Conservation (phyloP, 208 protist species). For the Crithidia mellificae region DNA sequence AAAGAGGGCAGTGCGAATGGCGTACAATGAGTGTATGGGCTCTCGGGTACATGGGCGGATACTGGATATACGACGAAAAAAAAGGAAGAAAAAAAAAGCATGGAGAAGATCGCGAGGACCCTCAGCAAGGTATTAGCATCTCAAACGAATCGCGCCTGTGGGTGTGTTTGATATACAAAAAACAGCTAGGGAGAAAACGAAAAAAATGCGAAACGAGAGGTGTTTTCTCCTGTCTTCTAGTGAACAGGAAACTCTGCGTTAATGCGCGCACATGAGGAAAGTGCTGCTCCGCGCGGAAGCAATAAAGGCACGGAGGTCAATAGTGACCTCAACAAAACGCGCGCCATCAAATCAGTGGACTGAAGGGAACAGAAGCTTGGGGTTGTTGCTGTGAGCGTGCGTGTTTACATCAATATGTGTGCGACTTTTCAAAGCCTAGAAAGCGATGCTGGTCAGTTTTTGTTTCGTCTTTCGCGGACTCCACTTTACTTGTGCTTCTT, state of each 20-base stretch:
- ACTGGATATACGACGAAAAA: constrained; percentile 1
- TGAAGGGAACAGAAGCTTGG: no score
- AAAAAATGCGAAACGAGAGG: no score
- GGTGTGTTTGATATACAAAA: no score
- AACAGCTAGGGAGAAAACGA: background rate
- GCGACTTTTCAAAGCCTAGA: no score
- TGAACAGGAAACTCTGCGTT: no score
- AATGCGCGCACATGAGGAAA: background rate
- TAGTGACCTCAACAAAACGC: background rate
- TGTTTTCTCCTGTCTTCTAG: no score
- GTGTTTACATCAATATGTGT: no score
- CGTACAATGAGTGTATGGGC: background rate
- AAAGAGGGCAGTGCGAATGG: background rate
- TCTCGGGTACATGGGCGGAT: background rate
- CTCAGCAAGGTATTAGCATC: background rate
- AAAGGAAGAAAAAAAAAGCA: constrained; percentile 2
- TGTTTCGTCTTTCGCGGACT: background rate
- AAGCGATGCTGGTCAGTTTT: background rate
- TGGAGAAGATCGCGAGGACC: background rate
- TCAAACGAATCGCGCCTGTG: background rate
- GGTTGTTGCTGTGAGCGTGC: no score
- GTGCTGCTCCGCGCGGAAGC: background rate
- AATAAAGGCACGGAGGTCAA: background rate
- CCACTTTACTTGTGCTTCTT: constrained; percentile 28
- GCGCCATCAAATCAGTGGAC: background rate